Percentiles rank a stretch among this genome's conserved stretches.
Conservation (phyloP, 1,284 basidiomycete genomes). For the Meripilus lineatus region DNA sequence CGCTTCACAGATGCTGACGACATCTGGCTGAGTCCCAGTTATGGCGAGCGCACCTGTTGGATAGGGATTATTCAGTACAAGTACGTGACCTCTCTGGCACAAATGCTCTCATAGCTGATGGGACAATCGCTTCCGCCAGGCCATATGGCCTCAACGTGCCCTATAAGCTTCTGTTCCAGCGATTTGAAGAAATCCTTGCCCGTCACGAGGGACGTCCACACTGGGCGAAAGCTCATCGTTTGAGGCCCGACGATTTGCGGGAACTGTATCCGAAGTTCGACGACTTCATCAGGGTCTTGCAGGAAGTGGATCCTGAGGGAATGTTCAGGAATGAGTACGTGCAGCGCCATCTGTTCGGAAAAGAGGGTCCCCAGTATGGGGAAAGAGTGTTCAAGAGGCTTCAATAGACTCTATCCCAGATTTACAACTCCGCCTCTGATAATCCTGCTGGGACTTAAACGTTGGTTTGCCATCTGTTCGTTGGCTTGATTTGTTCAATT, state of each 20-base stretch:
- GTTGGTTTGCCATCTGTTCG: too few relatives aligned
- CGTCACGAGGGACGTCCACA: conserved; percentile 84
- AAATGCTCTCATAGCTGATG: conserved; percentile 9
- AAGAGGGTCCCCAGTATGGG: conserved; percentile 37
- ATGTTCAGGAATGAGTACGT: conserved; percentile 81
- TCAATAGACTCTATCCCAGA: not conserved
- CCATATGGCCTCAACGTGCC: conserved; percentile 89
- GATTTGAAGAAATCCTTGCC: conserved; percentile 75
- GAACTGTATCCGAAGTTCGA: conserved; percentile 80
- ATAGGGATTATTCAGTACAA: conserved; percentile 96
- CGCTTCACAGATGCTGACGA: conserved; percentile 87
- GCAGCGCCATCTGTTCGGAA: conserved; percentile 68
- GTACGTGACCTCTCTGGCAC: conserved; percentile 42
- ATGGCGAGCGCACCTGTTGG: conserved; percentile 81
- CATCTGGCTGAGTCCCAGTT: conserved; percentile 90
- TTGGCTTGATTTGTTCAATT: too few relatives aligned
- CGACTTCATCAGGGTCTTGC: conserved; percentile 71
- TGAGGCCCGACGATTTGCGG: conserved; percentile 65
- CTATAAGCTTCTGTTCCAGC: conserved; percentile 77
- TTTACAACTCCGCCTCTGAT: not conserved
- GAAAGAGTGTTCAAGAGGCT: conserved; percentile 51
- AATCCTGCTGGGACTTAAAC: too few relatives aligned
- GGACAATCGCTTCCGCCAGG: conserved; percentile 36
- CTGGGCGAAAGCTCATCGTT: conserved; percentile 93
- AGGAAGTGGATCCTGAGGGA: conserved; percentile 75